Conservation (phyloP, 108 stramenopile genomes). For the Pseudonitzschia multiseries region DNA sequence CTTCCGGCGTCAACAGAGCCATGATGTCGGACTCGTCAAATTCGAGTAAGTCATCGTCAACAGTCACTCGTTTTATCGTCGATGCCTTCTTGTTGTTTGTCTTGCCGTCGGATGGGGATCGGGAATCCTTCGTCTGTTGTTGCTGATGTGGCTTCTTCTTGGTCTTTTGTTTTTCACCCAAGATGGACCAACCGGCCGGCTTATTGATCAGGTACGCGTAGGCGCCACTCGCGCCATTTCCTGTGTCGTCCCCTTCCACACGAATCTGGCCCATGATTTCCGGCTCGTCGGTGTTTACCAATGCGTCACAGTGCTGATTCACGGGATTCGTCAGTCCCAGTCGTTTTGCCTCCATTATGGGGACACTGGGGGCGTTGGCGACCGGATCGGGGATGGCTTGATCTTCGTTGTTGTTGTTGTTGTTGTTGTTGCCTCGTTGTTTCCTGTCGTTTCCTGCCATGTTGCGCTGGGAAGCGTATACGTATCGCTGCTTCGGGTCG, state of each 20-base stretch:
- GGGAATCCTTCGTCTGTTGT: too few species aligned
- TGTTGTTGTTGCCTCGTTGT: slow-evolving; percentile 20
- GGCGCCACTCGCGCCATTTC: slow-evolving; percentile 33
- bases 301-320: slow-evolving; percentile 55
- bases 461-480: slow-evolving; percentile 61
- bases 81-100: slow-evolving; percentile 13
- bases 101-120: background rate
- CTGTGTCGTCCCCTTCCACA: slow-evolving; percentile 40
- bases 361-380: slow-evolving; percentile 20
- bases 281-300: slow-evolving; percentile 49
- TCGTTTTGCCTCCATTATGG: slow-evolving; percentile 33
- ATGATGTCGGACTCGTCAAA: slow-evolving; percentile 69
- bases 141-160: slow-evolving; percentile 1
- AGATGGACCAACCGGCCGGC: slow-evolving; percentile 77
- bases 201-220: slow-evolving; percentile 82
- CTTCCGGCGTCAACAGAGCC: slow-evolving; percentile 66
- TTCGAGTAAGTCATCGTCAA: slow-evolving; percentile 59
- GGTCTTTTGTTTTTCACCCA: slow-evolving; percentile 38
- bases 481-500: slow-evolving; percentile 63
- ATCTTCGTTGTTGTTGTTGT: too few species aligned
- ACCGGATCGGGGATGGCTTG: too few species aligned
- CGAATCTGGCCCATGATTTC: slow-evolving; percentile 51
- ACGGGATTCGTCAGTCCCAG: slow-evolving; percentile 52
- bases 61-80: slow-evolving; percentile 37
- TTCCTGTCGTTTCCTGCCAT: slow-evolving; percentile 13